phyloP scores from a whole-genome alignment of 192 early-diverging fungal genomes.

The Coemansia sp. region DNA sequence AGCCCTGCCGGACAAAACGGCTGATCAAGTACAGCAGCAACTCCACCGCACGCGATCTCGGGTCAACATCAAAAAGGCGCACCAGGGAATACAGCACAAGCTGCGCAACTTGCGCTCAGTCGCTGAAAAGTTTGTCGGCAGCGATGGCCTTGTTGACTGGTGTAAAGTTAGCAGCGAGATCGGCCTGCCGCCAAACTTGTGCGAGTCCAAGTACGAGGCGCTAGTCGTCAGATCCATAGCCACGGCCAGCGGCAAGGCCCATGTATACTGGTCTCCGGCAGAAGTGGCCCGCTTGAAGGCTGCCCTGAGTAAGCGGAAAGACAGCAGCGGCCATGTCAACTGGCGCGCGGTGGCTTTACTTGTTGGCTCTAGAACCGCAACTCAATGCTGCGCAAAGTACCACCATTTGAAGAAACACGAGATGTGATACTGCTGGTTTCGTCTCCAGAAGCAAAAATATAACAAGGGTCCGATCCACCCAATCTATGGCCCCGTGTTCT shows the following conservation, averaged over 20 bases:
- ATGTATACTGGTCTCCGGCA: not conserved
- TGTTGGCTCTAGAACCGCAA: not conserved
- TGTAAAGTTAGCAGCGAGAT: not conserved
- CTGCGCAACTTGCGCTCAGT: not conserved
- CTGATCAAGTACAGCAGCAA: not conserved
- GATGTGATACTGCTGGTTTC: not conserved
- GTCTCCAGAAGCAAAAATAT: not conserved
- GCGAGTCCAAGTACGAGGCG: not conserved
- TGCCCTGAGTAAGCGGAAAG: not conserved
- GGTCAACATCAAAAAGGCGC: not conserved
- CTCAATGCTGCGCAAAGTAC: not conserved
- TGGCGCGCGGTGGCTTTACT: not conserved
- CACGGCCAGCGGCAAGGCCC: not conserved
- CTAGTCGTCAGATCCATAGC: not conserved
- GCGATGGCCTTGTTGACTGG: constrained; percentile 3
- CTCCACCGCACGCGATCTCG: not conserved
- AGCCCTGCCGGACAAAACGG: not conserved
- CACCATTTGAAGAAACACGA: not conserved
- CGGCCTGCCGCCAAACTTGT: constrained; percentile 1
- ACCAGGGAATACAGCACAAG: not conserved
- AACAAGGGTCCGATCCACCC: not conserved
- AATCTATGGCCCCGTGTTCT: not conserved
- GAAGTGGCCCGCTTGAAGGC: not conserved
- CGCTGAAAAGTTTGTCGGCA: not conserved
- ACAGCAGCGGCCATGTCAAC: not conserved